A percentile compares a stretch with the other conserved stretches of the same genome.
phyloP scores from a whole-genome alignment of 495 filamentous ascomycete species.

The Apiosordaria backusii region DNA sequence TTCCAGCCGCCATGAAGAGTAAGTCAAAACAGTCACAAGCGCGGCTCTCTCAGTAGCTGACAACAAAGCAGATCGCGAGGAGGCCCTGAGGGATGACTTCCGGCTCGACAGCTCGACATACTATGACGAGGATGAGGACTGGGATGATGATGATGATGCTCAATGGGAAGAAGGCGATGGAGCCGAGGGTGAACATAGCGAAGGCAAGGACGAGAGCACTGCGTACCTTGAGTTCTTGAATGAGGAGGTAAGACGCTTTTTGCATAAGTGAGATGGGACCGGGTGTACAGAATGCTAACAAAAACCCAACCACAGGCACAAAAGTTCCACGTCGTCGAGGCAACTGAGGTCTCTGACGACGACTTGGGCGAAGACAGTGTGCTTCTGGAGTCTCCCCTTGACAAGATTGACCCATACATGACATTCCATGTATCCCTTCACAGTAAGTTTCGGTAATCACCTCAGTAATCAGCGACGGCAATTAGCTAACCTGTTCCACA shows the following conservation, averaged over 20 bases:
- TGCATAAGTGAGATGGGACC: constrained; percentile 5
- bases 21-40: constrained; percentile 30
- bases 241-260: constrained; percentile 62
- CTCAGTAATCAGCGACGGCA: not conserved
- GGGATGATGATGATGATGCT: constrained; percentile 69
- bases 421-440: constrained; percentile 77
- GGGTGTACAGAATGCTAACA: constrained; percentile 33
- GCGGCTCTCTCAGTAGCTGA: constrained; percentile 12
- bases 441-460: constrained; percentile 56
- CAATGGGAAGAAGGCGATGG: constrained; percentile 49
- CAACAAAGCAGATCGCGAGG: constrained; percentile 65
- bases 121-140: constrained; percentile 75
- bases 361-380: constrained; percentile 90
- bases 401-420: constrained; percentile 90
- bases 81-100: constrained; percentile 88
- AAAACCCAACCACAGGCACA: constrained; percentile 56
- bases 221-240: constrained; percentile 96
- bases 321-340: constrained; percentile 66
- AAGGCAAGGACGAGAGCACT: constrained; percentile 81
- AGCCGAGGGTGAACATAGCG: constrained; percentile 55
- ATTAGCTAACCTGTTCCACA: constrained; percentile 39
- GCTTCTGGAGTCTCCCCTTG: constrained; percentile 86
- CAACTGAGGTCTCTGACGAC: constrained; percentile 64
- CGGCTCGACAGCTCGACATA: constrained; percentile 64
- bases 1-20: constrained; percentile 84